Base-by-base conservation (phyloP, 305 asterid species). In the Rubia occidens region DNA sequence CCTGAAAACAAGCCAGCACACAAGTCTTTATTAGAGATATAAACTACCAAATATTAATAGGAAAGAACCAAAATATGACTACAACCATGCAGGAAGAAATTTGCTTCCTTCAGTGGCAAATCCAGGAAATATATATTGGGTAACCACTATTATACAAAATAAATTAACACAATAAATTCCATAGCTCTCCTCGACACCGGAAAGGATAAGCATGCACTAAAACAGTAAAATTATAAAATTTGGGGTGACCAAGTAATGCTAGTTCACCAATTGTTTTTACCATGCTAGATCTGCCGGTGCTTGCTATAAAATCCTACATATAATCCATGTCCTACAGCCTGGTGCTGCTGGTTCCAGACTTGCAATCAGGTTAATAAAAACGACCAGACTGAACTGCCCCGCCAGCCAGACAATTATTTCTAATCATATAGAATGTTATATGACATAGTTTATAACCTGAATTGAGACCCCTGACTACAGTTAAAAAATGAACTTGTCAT, bases 1-100 rank as follows among this genome's bases (percentile, higher is more conserved):
- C 97, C 98, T 87, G 80, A 71, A 76, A 18, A 55, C 20, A 80
- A 64, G 63, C 14, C 63, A 80, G 49, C 53, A 77, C 60, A 26
- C 60, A 72, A 56, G 69, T 75, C 44, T 18, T 71, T 32, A 24
- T 80, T 71, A 78, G 77, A 66, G 60, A 74, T 20, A 18, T 63
- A 60, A 24, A 45, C 39, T 6, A 68, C 24, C 5, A 9, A 42
- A 53, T n/a, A 9, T 21, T 6, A 63, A 76, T 42, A n/a, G 17
- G 13, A 18, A 8, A 66, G 10, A 9, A 21, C 32, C 60, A 55
- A 55, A 55, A 55, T 49, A 49, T 14, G 20, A 49, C 55, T 2
- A 49, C 2, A n/a, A 49, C 55, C 55, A 49, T 5, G 20, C 55
- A 14, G 55, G 20, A 49, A 49, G 55, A 49, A 49, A 49, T 17